Evolutionary conservation across 345 rosid genomes (phyloP).

Genomic region (Mangifera indica): DNA sequence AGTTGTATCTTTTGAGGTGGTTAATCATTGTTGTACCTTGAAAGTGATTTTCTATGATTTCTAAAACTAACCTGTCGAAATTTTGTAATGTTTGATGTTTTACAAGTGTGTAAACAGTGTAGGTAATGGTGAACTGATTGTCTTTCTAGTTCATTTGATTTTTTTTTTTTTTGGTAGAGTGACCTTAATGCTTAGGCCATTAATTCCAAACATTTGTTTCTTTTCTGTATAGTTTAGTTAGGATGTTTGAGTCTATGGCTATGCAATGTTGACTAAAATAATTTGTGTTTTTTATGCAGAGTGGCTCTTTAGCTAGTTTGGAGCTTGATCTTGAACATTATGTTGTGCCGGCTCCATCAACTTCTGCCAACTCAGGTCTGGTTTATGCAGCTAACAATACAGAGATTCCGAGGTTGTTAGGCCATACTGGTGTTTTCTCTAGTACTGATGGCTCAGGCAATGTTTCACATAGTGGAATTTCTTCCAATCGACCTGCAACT

Average conservation of each 20-base stretch:
- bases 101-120: background rate
- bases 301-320: conserved; percentile 65
- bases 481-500: conserved; percentile 58
- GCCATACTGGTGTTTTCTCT: conserved; percentile 44
- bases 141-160: conserved; percentile 3
- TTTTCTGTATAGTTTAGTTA: too few relatives aligned
- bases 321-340: conserved; percentile 99
- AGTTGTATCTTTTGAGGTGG: background rate
- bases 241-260: background rate
- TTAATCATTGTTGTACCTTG: background rate
- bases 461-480: conserved; percentile 31
- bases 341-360: conserved; percentile 89
- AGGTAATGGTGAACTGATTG: background rate
- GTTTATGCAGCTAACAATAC: conserved; percentile 89
- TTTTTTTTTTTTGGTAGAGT: too few relatives aligned
- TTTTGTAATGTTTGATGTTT: background rate
- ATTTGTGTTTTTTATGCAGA: conserved; percentile 37
- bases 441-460: conserved; percentile 42
- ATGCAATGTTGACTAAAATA: conserved; percentile 2
- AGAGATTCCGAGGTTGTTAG: conserved; percentile 83
- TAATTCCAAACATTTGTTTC: background rate
- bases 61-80: background rate
- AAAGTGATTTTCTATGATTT: background rate
- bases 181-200: conserved; percentile 4
- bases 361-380: conserved; percentile 67